Base-by-base conservation (phyloP, 768 basidiomycete species). In the Tulasnella sp. region DNA sequence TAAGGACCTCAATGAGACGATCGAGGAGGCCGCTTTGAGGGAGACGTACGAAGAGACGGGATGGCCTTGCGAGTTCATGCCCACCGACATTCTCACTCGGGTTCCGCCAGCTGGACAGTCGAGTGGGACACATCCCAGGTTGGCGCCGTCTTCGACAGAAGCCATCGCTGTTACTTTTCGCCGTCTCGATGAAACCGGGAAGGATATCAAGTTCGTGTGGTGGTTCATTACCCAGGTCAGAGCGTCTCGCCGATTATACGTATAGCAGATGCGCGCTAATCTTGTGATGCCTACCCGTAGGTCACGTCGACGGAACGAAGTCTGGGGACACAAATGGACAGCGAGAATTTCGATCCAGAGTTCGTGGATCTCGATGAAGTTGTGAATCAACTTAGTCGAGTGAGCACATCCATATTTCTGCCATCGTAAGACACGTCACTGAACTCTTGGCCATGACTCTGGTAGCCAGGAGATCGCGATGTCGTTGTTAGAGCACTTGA, bases 11-110 rank as follows among this genome's bases (percentile, higher is more conserved):
- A 77, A 77, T 1, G 83, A 84, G 68, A 69, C 72, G 4, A 70
- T 81, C 17, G 76, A 78, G 56, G 24, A 47, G 17, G 73, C 82
- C 1, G 82, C 83, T 0, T 62, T 81, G 4, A 74, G 84, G 17
- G 83, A 85, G 69, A 81, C 82, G 0, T 81, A 74, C 66, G 84
- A 82, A 65, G 82, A 84, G 71, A 84, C 82, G 0, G 82, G 82
- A 4, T 84, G 79, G 64, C 69, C 69, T 3, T 83, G 83, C 67
- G 65, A 68, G 21, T 68, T 80, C 38, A 74, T 80, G 63, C 77
- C 79, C 1, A 69, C 74, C 49, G 72, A 70, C 48, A 76, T 84
- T 73, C 67, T 70, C 49, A 84, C 81, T 15, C 76, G 79, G n/a
- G 82, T 82, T 3, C 80, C 81, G 1, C 62, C 65, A 19, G 71